Base-by-base conservation (phyloP, 108 stramenopile species). In the Schizochytrium sp. region DNA sequence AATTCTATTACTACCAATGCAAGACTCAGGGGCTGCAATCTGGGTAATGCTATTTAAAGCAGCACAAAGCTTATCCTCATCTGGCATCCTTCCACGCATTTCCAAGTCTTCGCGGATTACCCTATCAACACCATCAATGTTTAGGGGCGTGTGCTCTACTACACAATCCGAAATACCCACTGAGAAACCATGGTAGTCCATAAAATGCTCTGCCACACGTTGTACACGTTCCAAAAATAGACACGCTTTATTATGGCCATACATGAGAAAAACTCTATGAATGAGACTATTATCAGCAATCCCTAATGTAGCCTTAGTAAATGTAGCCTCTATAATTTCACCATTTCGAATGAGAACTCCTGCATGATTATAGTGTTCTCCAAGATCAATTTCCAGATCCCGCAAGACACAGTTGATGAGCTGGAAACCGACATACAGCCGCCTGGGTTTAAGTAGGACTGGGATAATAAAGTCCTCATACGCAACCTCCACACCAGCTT, bases 181-280 rank as follows among this genome's bases (percentile, higher is more conserved):
- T 8, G 49, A 50, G 50, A 76, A 76, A 7, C 73, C 73, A 5
- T 53, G 42, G n/a, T 13, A 4, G 3, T 57, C 38, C 4, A 76
- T 46, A 38, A 76, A 76, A 5, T 46, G 4, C 10, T 53, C 50
- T 17, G 73, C 73, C 8, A 57, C 3, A 15, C 73, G 17, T 19
- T 76, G 73, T 3, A 46, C 3, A 3, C 17, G 53, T 4, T 76
- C 4, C 49, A 76, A 50, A 4, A 17, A 57, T 28, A 5, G 42
- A 10, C 13, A 46, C 4, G 73, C 73, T 50, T 12, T 76, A 13
- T 7, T 57, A 76, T 76, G 73, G 28, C 73, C 73, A 17, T 76
- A 17, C 4, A 4, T 4, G n/a, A 76, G 4, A 17, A 28, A 76
- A 5, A 76, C 45, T 4, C 19, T 8, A 17, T 76, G 73, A 17